Conservation (phyloP, 169 alveolate genomes). For the Plasmodium knowlesi region DNA sequence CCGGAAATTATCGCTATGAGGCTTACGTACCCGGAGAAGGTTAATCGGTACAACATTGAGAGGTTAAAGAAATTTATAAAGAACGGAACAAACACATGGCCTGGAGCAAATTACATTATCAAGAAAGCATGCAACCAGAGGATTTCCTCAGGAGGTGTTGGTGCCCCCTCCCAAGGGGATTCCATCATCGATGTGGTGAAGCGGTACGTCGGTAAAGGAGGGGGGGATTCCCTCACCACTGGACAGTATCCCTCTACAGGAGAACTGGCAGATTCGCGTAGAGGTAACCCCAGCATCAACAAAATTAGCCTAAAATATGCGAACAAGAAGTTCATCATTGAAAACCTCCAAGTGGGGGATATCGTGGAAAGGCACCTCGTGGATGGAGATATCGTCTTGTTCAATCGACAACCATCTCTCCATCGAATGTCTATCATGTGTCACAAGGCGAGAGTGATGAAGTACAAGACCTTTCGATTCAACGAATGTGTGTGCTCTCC, state of each 20-base stretch:
- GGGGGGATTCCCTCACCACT: background rate
- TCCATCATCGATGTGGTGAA: slow-evolving; percentile 26
- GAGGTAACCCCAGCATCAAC: background rate
- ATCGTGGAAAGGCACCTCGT: slow-evolving; percentile 97
- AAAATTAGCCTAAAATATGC: slow-evolving; percentile 85
- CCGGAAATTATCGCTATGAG: slow-evolving; percentile 97
- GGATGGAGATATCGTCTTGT: slow-evolving; percentile 97
- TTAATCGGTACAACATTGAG: slow-evolving; percentile 90
- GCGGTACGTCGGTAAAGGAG: background rate
- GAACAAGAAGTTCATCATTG: slow-evolving; percentile 88
- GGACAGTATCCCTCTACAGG: background rate
- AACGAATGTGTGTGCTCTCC: slow-evolving; percentile 99
- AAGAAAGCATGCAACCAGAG: slow-evolving; percentile 22
- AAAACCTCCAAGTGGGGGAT: slow-evolving; percentile 92
- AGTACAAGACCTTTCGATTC: slow-evolving; percentile 96
- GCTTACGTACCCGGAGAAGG: slow-evolving; percentile 98
- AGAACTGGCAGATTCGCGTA: background rate
- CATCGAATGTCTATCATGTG: slow-evolving; percentile 99
- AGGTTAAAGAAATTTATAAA: slow-evolving; percentile 90
- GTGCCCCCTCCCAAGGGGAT: background rate
- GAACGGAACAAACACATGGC: slow-evolving; percentile 96
- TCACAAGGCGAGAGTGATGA: slow-evolving; percentile 95
- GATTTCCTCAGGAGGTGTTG: too few relatives aligned
- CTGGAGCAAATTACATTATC: slow-evolving; percentile 96
- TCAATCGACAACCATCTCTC: slow-evolving; percentile 98